Conservation (phyloP, 805 yeast genomes). For the Schwanniomyces sp. region DNA sequence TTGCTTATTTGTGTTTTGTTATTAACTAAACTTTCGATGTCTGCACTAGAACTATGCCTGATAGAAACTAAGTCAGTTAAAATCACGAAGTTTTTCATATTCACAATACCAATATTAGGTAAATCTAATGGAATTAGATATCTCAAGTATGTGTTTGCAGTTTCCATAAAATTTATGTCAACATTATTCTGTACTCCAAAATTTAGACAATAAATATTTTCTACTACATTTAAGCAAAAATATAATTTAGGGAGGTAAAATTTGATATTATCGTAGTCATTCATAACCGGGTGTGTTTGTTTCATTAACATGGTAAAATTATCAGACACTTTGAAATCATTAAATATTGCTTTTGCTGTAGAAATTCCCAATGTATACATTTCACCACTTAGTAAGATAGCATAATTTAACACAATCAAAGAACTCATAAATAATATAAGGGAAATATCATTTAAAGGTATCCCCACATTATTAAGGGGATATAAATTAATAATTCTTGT, state of each 20-base stretch:
- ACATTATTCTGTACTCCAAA: slow-evolving; percentile 30
- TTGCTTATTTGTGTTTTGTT: slow-evolving; percentile 4
- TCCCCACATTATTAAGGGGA: slow-evolving; percentile 26
- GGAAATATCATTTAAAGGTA: slow-evolving; percentile 23
- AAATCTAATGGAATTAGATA: slow-evolving; percentile 14
- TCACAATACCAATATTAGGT: slow-evolving; percentile 6
- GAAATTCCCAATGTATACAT: slow-evolving; percentile 58
- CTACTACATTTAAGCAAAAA: slow-evolving; percentile 43
- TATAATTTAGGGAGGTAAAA: slow-evolving; percentile 45
- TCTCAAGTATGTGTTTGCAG: slow-evolving; percentile 11
- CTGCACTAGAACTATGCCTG: slow-evolving; percentile 4
- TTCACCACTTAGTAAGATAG: slow-evolving; percentile 59
- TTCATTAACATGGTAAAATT: slow-evolving; percentile 40
- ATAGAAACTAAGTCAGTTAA: slow-evolving; percentile 12
- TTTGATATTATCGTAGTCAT: slow-evolving; percentile 22
- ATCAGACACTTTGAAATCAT: slow-evolving; percentile 55
- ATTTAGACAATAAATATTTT: slow-evolving; percentile 28
- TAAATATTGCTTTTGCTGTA: slow-evolving; percentile 51
- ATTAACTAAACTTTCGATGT: slow-evolving; percentile 12
- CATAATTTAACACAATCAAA: slow-evolving; percentile 48
- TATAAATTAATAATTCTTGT: slow-evolving; percentile 34
- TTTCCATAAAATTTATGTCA: slow-evolving; percentile 4
- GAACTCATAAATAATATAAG: slow-evolving; percentile 28
- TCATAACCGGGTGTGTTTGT: slow-evolving; percentile 16
- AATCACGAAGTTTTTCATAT: slow-evolving; percentile 12